These are phyloP conservation scores for Coemansia sp. DNA, from an alignment of 192 early-diverging fungal species.

Conservation along the genomic window DNA sequence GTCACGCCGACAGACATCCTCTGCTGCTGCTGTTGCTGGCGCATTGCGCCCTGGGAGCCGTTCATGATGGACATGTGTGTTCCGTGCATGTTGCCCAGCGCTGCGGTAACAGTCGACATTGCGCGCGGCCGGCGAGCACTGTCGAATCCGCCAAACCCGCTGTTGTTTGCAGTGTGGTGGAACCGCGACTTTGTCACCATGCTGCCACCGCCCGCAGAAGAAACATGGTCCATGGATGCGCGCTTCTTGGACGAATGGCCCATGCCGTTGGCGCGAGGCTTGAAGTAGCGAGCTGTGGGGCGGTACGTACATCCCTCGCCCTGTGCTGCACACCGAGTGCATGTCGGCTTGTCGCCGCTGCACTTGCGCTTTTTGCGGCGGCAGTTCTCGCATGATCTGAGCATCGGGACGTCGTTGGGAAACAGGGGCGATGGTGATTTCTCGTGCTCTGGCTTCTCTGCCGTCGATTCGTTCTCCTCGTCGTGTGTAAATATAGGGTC, in stretches of 20 bases:
- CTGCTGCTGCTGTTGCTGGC: neutral
- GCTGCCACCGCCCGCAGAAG: neutral
- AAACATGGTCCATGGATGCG: conserved; percentile 12
- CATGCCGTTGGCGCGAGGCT: conserved; percentile 16
- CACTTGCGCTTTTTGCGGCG: conserved; percentile 54
- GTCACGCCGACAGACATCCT: conserved; percentile 2
- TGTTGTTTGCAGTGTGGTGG: conserved; percentile 7
- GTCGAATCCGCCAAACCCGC: conserved; percentile 5
- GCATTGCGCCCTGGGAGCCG: neutral
- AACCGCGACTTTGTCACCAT: conserved; percentile 2
- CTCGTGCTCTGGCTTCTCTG: neutral
- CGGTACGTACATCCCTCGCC: conserved; percentile 37
- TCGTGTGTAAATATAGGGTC: neutral
- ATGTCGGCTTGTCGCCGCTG: conserved; percentile 40
- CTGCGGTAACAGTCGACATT: conserved; percentile 29
- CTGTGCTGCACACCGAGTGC: conserved; percentile 39
- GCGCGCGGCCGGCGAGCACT: conserved; percentile 30
- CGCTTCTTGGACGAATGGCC: conserved; percentile 20
- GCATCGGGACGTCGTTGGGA: conserved; percentile 29
- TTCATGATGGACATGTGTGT: neutral
- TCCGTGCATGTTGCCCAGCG: conserved; percentile 7
- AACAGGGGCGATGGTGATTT: neutral
- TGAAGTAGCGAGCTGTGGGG: conserved; percentile 42
- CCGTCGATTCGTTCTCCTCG: neutral
- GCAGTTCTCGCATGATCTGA: conserved; percentile 51